Percentiles rank a stretch among this genome's conserved stretches.
Evolutionary conservation across 2,329 filamentous ascomycete genomes (phyloP).

Genomic region (Penicillium sp.): DNA sequence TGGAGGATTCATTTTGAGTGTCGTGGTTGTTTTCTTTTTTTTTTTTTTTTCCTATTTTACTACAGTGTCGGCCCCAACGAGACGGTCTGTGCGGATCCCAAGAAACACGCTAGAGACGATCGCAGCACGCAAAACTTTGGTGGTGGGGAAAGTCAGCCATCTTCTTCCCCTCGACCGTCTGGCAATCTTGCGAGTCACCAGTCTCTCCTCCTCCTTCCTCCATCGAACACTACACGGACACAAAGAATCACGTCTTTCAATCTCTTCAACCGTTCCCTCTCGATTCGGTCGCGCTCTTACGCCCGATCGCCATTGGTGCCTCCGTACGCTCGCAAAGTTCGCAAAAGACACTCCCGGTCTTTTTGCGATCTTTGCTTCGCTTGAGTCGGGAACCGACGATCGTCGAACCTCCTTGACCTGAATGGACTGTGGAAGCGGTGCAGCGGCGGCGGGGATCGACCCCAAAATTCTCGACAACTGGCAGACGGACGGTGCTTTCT

Average conservation of each 20-base stretch:
- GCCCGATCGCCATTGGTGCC: not conserved
- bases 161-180: slow-evolving; percentile 19
- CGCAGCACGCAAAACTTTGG: slow-evolving; percentile 22
- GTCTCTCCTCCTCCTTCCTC: not conserved
- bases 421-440: slow-evolving; percentile 36
- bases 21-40: no score
- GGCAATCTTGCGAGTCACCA: slow-evolving; percentile 2
- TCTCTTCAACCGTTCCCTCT: not conserved
- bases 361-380: slow-evolving; percentile 21
- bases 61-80: not conserved
- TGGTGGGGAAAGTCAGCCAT: slow-evolving; percentile 22
- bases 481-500: slow-evolving; percentile 33
- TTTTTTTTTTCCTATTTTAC: not conserved
- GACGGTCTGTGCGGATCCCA: slow-evolving; percentile 15
- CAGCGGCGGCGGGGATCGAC: slow-evolving; percentile 37
- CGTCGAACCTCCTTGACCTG: slow-evolving; percentile 17
- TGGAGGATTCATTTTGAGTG: no score
- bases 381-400: slow-evolving; percentile 12
- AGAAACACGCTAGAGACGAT: slow-evolving; percentile 18
- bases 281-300: not conserved
- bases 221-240: not conserved
- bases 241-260: no score
- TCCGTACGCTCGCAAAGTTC: slow-evolving; percentile 11
- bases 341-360: slow-evolving; percentile 14
- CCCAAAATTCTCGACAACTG: slow-evolving; percentile 38